Evolutionary conservation across 2,329 filamentous ascomycete species (phyloP).

Genomic region (Diplocarpon mali): DNA sequence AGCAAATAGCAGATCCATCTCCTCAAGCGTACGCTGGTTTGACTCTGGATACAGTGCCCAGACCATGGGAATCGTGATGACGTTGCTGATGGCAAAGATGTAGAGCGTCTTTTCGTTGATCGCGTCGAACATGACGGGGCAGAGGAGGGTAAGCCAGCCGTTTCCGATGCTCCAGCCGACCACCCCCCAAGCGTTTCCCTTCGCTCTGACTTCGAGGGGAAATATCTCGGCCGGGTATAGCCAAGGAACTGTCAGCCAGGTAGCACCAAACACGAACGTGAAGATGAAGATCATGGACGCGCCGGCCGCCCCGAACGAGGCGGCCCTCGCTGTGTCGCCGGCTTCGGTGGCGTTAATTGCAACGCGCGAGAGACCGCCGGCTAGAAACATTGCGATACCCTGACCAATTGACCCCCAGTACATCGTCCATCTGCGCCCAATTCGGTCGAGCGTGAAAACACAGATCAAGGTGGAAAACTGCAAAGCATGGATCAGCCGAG

Average conservation of each 20-base stretch:
- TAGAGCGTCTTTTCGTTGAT: constrained; percentile 63
- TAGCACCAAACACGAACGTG: constrained; percentile 47
- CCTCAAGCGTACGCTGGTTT: constrained; percentile 62
- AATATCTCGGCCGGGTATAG: constrained; percentile 65
- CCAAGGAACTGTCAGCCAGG: constrained; percentile 45
- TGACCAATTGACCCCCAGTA: constrained; percentile 58
- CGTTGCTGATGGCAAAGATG: constrained; percentile 59
- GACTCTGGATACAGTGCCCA: constrained; percentile 68
- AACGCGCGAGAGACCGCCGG: constrained; percentile 47
- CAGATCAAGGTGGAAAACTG: constrained; percentile 56
- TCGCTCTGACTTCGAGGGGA: constrained; percentile 57
- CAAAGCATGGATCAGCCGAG: constrained; percentile 9
- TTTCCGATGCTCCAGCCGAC: constrained; percentile 69
- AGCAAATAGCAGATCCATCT: constrained; percentile 65
- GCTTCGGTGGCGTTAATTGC: constrained; percentile 37
- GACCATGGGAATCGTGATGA: constrained; percentile 50
- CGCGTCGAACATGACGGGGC: constrained; percentile 34
- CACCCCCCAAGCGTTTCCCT: constrained; percentile 67
- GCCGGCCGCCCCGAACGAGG: constrained; percentile 49
- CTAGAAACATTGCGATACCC: constrained; percentile 56
- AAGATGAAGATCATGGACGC: constrained; percentile 63
- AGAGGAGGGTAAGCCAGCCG: constrained; percentile 42
- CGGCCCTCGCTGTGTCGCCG: constrained; percentile 35
- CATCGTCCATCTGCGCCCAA: constrained; percentile 57
- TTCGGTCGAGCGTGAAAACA: constrained; percentile 58